Conservation (phyloP, 352 stramenopile genomes). For the Pythium oligandrum region DNA sequence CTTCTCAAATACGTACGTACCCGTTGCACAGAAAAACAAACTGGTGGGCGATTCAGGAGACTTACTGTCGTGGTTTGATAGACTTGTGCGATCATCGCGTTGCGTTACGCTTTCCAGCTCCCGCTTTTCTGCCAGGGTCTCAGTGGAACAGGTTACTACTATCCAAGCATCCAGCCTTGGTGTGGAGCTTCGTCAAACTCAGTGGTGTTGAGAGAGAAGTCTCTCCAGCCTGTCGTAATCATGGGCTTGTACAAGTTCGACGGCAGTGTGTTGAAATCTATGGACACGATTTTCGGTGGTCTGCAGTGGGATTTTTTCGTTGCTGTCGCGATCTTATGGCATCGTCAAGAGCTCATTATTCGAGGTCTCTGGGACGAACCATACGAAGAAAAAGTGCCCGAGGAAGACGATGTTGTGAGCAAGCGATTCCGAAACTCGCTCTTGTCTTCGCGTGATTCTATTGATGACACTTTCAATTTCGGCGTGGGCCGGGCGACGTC, state of each 20-base stretch:
- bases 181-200: slow-evolving; percentile 38
- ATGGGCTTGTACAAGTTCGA: slow-evolving; percentile 87
- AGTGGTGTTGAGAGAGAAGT: slow-evolving; percentile 33
- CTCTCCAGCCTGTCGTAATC: slow-evolving; percentile 77
- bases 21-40: neutral
- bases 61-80: slow-evolving; percentile 19
- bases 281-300: slow-evolving; percentile 55
- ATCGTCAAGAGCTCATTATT: slow-evolving; percentile 71
- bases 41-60: neutral
- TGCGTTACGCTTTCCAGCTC: slow-evolving; percentile 81
- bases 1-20: slow-evolving; percentile 79
- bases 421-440: slow-evolving; percentile 32
- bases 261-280: slow-evolving; percentile 29
- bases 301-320: slow-evolving; percentile 86
- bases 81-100: slow-evolving; percentile 28
- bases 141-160: slow-evolving; percentile 47
- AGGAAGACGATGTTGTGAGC: slow-evolving; percentile 26
- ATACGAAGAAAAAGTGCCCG: slow-evolving; percentile 6
- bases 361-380: slow-evolving; percentile 70
- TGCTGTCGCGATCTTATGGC: slow-evolving; percentile 71
- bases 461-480: slow-evolving; percentile 63
- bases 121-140: slow-evolving; percentile 79
- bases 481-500: slow-evolving; percentile 2
- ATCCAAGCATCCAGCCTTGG: slow-evolving; percentile 76
- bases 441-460: slow-evolving; percentile 65